Conservation (phyloP, 2,329 filamentous ascomycete genomes). For the Penicillium sp. region DNA sequence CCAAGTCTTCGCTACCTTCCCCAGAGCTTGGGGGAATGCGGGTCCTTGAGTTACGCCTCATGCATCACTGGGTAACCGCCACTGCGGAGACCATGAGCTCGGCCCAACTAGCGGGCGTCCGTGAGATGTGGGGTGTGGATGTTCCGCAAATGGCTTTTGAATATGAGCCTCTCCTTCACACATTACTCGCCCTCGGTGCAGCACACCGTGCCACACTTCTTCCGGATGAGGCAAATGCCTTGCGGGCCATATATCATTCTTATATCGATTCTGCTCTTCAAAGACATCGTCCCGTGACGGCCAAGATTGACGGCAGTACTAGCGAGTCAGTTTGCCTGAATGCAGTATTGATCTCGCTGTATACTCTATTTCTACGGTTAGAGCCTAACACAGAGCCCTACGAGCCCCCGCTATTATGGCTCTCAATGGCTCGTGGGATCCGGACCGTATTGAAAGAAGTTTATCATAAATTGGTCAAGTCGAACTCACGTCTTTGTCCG, state of each 20-base stretch:
- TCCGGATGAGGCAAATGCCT: constrained; percentile 11
- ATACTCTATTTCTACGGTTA: constrained; percentile 16
- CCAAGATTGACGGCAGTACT: constrained; percentile 7
- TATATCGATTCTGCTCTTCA: constrained; percentile 18
- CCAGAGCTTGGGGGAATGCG: constrained; percentile 10
- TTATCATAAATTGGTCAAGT: constrained; percentile 8
- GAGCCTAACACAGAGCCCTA: constrained; percentile 13
- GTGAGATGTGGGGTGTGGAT: constrained; percentile 17
- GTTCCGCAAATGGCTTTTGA: constrained; percentile 22
- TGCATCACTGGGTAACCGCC: constrained; percentile 19
- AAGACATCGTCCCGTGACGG: constrained; percentile 13
- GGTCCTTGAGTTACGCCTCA: constrained; percentile 15
- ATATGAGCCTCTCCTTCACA: constrained; percentile 22
- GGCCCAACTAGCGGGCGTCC: constrained; percentile 13
- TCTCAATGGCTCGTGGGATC: constrained; percentile 17
- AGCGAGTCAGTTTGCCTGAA: constrained; percentile 18
- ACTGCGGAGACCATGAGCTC: constrained; percentile 22
- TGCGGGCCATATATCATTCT: constrained; percentile 17
- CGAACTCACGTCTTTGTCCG: constrained; percentile 13
- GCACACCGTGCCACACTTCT: constrained; percentile 14
- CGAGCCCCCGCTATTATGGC: constrained; percentile 17
- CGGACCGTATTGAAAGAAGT: constrained; percentile 13
- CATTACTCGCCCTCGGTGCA: constrained; percentile 16
- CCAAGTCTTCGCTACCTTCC: constrained; percentile 4
- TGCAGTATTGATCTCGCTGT: constrained; percentile 17